Base-by-base conservation (phyloP, 768 basidiomycete species). In the Agrocybe pediades region DNA sequence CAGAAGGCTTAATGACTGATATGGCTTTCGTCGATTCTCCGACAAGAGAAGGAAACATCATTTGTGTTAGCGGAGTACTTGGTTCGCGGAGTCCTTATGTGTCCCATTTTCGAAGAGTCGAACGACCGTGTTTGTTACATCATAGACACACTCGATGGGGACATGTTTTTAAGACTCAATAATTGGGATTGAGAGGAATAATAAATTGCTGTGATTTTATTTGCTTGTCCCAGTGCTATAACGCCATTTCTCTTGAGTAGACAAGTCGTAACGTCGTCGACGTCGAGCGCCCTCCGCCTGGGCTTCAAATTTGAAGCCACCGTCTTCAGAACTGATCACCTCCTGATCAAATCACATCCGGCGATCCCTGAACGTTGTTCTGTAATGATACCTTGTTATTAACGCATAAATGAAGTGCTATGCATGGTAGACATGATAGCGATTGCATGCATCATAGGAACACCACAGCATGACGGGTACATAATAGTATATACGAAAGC, bases 41-140 rank as follows among this genome's bases (percentile, higher is more conserved):
- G n/a, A n/a, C n/a, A 67, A 33, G 51, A 45, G 4, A 23, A 36
- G 16, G 41, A 53, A 23, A 39, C 51, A 6, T 55, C 55, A 9
- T 54, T 67, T 8, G 40, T 65, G 36, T 45, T 45, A 11, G 60
- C 60, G 55, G 57, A 65, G 40, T 61, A 59, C 39, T 15, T 62
- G 7, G 40, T 60, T 41, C 54, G 60, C 19, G 63, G 63, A 16
- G 62, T 54, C 25, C 46, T 62, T 9, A 19, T 62, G 17, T 62
- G 57, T 48, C 60, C 55, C n/a, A 55, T 51, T 43, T 54, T 50
- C 29, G n/a, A n/a, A n/a, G 49, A 26, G 20, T 42, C 49, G 7
- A 27, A 43, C 4, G n/a, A 40, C 8, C 41, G 26, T 6, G 19
- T 29, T 11, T 21, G 19, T 11, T 50, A 50, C 20, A 42, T 49